These are phyloP conservation scores for Penicillium aurantiogriseum DNA, from an alignment of 2,329 filamentous ascomycete species.

Conservation along the genomic window DNA sequence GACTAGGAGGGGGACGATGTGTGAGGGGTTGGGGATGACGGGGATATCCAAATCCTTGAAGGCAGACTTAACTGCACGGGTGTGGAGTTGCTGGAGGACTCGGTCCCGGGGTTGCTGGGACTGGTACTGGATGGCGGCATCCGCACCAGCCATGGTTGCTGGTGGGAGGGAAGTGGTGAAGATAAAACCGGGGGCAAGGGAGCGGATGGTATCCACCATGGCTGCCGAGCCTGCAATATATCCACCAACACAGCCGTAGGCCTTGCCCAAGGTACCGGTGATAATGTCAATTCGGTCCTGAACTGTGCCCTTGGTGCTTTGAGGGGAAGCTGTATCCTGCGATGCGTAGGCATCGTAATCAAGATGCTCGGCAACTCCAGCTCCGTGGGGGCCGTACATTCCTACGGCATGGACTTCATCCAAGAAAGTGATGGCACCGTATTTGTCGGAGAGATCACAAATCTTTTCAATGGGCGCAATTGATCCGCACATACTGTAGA, in stretches of 20 bases:
- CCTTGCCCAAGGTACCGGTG: conserved; percentile 94
- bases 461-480: conserved; percentile 95
- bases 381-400: conserved; percentile 96
- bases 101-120: conserved; percentile 81
- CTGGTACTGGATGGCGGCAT: conserved; percentile 91
- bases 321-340: conserved; percentile 58
- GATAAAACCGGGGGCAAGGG: conserved; percentile 94
- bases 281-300: conserved; percentile 98
- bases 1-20: conserved; percentile 92
- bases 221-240: conserved; percentile 90
- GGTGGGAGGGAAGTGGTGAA: conserved; percentile 97
- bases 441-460: conserved; percentile 94
- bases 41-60: conserved; percentile 79
- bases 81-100: conserved; percentile 91
- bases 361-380: conserved; percentile 94
- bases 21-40: conserved; percentile 94
- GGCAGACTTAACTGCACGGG: conserved; percentile 85
- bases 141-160: conserved; percentile 93
- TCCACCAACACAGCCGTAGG: conserved; percentile 94
- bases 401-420: conserved; percentile 98
- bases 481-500: conserved; percentile 99
- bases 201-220: conserved; percentile 89
- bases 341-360: conserved; percentile 84
- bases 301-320: conserved; percentile 65
- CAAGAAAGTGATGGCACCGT: conserved; percentile 93